Base-by-base conservation (phyloP, 768 basidiomycete species). In the Leccinum longicurvipes region DNA sequence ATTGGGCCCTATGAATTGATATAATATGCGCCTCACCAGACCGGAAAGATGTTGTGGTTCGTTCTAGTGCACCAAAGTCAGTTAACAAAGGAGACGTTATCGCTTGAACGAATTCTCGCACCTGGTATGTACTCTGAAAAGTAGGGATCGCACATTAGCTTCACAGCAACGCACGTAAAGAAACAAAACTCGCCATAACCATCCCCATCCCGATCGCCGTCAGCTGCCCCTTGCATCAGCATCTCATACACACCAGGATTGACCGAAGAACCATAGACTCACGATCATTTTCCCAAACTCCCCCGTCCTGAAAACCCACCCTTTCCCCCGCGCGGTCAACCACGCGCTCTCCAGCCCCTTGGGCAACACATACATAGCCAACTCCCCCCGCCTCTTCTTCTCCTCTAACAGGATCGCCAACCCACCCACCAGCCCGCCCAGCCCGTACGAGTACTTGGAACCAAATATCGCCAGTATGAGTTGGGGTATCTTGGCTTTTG, bases 351-450 rank as follows among this genome's bases (percentile, higher is more conserved):
- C 94, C 32, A 98, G 70, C 0, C 83, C 91, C 69, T 93, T 91
- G 4, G 96, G 96, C 24, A 98, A 73, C 2, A 86, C 87, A 67
- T 89, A 93, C 93, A 93, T 91, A 58, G 94, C 93, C 60, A 98
- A 75, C 73, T 98, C 96, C 1, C 83, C 89, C 5, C 94, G 80
- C n/a, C 96, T 79, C 63, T 87, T 81, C 74, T 83, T 86, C 66
- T 92, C 94, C 65, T 98, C 96, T 3, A 95, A 80, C 55, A 97
- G 83, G 47, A 98, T 73, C 8, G 91, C 80, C 11, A 96, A 62
- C 12, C 91, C 93, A 10, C 88, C 77, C 7, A 85, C 71, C 42
- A 91, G 76, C 0, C 94, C 94, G 3, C 83, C 78, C 3, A 91
- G 31, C 81, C 82, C 91, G 72, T 86, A 93, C 24, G 86, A 84